Percentiles rank a stretch among this genome's conserved stretches.
These are phyloP conservation scores for Hypoxylon sp. DNA, from an alignment of 2,329 filamentous ascomycete species.

Conservation along the genomic window DNA sequence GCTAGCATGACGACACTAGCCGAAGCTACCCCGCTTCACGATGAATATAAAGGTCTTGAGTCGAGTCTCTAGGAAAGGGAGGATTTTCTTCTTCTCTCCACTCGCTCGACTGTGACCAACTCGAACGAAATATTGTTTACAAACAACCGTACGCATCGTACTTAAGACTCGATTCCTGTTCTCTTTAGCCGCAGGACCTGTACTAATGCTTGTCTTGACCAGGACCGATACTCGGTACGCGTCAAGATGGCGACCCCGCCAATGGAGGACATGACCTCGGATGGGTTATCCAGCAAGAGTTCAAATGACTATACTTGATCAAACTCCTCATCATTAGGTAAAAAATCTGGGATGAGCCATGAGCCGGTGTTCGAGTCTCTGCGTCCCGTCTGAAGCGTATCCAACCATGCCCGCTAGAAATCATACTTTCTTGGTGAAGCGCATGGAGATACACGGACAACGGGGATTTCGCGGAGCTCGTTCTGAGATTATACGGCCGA, in stretches of 20 bases:
- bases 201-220: conserved; percentile 36
- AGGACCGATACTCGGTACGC: conserved; percentile 49
- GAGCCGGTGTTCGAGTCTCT: conserved; percentile 55
- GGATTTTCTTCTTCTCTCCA: conserved; percentile 6
- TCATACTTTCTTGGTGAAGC: conserved; percentile 4
- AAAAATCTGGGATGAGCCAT: conserved; percentile 53
- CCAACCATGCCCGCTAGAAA: conserved; percentile 35
- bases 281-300: conserved; percentile 50
- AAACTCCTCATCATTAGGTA: conserved; percentile 52
- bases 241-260: conserved; percentile 43
- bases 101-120: conserved; percentile 14
- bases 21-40: conserved; percentile 43
- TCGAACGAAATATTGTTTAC: conserved; percentile 10
- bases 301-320: conserved; percentile 46
- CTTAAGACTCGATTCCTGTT: conserved; percentile 26
- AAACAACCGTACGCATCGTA: conserved; percentile 46
- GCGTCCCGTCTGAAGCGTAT: conserved; percentile 40
- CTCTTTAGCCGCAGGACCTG: neutral
- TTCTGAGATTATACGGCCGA: conserved; percentile 90
- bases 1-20: conserved; percentile 46
- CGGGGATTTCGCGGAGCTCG: conserved; percentile 46
- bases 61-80: neutral
- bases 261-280: conserved; percentile 46
- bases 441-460: conserved; percentile 38
- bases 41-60: conserved; percentile 33